Conservation (phyloP, 768 basidiomycete species). For the Lanmaoa pseudosensibilis region DNA sequence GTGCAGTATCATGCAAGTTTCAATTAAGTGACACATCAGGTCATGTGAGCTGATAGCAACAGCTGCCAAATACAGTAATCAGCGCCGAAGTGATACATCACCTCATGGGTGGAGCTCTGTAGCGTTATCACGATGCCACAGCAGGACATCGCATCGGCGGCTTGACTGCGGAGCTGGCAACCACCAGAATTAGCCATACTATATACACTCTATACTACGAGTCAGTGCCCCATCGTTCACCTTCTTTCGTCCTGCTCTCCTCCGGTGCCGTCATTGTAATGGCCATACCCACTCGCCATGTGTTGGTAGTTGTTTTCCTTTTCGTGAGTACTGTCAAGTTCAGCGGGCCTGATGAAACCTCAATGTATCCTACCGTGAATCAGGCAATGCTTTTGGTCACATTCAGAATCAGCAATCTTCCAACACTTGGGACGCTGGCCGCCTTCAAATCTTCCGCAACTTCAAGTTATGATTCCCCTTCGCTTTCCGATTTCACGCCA, state of each 20-base stretch:
- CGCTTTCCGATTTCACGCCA: neutral
- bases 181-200: neutral
- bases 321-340: conserved; percentile 17
- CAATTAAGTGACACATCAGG: neutral
- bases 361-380: neutral
- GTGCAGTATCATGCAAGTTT: neutral
- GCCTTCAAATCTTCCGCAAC: neutral
- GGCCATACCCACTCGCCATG: conserved; percentile 23
- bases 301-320: conserved; percentile 12
- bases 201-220: conserved; percentile 15
- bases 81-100: neutral
- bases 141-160: neutral
- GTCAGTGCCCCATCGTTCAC: neutral
- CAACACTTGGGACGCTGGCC: neutral
- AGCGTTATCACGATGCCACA: conserved; percentile 8
- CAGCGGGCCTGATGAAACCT: neutral
- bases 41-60: neutral
- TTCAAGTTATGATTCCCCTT: neutral
- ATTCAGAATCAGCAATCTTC: neutral
- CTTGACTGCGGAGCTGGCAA: conserved; percentile 1
- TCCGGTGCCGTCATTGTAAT: conserved; percentile 3
- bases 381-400: conserved; percentile 22
- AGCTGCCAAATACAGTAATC: no score
- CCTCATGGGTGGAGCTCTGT: neutral
- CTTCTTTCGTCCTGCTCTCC: neutral